phyloP scores from a whole-genome alignment of 495 filamentous ascomycete genomes.

The Opeltia flavorubescens region DNA sequence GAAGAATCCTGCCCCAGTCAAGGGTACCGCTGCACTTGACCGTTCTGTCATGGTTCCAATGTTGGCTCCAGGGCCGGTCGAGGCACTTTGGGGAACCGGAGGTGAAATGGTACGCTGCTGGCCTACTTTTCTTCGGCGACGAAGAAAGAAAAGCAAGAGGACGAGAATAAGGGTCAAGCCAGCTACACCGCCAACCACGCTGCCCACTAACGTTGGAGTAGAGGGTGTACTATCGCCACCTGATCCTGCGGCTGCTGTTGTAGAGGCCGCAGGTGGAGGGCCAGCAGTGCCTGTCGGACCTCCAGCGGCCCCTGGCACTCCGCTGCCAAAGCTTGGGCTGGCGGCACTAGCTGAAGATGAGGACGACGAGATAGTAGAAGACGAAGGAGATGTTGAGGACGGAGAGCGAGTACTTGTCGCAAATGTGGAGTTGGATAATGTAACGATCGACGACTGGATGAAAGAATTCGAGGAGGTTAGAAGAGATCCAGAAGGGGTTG shows the following conservation, averaged over 20 bases:
- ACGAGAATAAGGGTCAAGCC: slow-evolving; percentile 45
- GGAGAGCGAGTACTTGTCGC: slow-evolving; percentile 11
- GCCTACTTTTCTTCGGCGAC: slow-evolving; percentile 30
- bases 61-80: slow-evolving; percentile 13
- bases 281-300: slow-evolving; percentile 13
- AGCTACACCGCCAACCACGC: slow-evolving; percentile 52
- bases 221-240: slow-evolving; percentile 10
- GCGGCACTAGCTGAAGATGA: background rate
- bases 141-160: slow-evolving; percentile 37
- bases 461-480: slow-evolving; percentile 4
- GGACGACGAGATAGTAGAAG: slow-evolving; percentile 5
- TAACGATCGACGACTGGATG: slow-evolving; percentile 3
- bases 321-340: background rate
- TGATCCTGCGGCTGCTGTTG: slow-evolving; percentile 12
- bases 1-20: slow-evolving; percentile 41
- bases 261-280: slow-evolving; percentile 12
- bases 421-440: slow-evolving; percentile 1
- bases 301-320: slow-evolving; percentile 5
- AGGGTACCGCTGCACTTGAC: slow-evolving; percentile 34
- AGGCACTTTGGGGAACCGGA: slow-evolving; percentile 18
- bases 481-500: slow-evolving; percentile 3
- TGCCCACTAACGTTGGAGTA: slow-evolving; percentile 39
- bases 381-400: slow-evolving; percentile 7
- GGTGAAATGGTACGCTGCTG: slow-evolving; percentile 19
- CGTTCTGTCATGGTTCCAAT: slow-evolving; percentile 31